Base-by-base conservation (phyloP, 2,329 filamentous ascomycete species). In the Verticillium klebahnii region DNA sequence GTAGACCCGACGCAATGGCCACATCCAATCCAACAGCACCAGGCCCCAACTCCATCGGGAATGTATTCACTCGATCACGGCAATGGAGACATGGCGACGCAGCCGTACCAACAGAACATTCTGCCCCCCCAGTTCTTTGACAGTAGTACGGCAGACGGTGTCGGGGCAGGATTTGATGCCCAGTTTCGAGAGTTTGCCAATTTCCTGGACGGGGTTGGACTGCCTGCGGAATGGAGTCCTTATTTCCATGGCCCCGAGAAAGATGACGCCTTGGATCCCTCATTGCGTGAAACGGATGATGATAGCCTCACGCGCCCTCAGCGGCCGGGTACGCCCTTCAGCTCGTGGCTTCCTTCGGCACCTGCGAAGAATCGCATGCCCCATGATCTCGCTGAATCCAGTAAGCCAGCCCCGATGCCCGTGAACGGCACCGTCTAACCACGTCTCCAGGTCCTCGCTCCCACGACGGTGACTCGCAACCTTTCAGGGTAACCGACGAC, bases 141-240 rank as follows among this genome's bases (percentile, higher is more conserved):
- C 36, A 64, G 61, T 39, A 63, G 68, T 69, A 40, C 23, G 62
- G 65, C 12, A 52, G n/a, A 29, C 56, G 59, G 19, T 54, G 12
- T 40, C 29, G 23, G 32, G 5, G 57, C 65, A 9, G 66, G 65
- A 2, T 70, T 72, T 34, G 70, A 74, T 59, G 64, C 65, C 31
- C 74, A 77, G 36, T 77, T 77, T 57, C 64, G 71, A 36, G 75
- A 76, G 12, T 77, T 77, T 61, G 73, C 75, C 56, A 71, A 70
- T 39, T 77, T 77, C 36, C 69, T 77, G 2, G 74, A 75, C 6
- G 74, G 74, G 2, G 69, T 76, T 5, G 74, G 75, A 0, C 65
- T 77, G 12, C 73, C 74, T 3, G 71, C 74, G 1, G 74, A 76
- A 65, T 76, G 75, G 74, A 75, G 73, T 57, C 74, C 74, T 0